Conservation (phyloP, 2,329 filamentous ascomycete genomes). For the Emmonsiellopsis sp. region DNA sequence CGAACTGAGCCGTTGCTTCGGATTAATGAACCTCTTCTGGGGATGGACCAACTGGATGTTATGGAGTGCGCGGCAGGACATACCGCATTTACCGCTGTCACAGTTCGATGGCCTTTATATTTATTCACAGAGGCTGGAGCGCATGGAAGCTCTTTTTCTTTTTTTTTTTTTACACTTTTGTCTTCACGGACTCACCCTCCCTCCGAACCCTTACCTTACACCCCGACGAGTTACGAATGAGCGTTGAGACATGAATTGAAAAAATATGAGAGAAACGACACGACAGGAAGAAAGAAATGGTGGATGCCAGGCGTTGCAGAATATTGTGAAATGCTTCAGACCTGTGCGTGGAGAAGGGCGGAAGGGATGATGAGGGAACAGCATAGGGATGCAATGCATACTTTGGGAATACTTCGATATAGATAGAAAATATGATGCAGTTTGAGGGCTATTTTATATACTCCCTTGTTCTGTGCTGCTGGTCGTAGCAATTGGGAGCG, state of each 20-base stretch:
- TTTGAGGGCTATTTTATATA: neutral
- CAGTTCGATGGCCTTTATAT: neutral
- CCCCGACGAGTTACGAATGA: neutral
- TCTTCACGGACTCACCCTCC: neutral
- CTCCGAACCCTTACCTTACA: neutral
- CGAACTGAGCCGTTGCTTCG: neutral
- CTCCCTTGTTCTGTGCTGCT: too few species aligned
- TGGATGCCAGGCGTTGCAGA: constrained; percentile 28
- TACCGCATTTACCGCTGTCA: neutral
- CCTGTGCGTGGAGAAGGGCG: constrained; percentile 5
- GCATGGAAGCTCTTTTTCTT: neutral
- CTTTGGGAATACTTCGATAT: neutral
- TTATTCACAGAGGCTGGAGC: neutral
- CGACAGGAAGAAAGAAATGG: constrained; percentile 5
- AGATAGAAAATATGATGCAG: neutral
- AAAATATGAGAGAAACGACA: neutral
- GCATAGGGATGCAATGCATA: neutral
- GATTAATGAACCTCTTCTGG: neutral
- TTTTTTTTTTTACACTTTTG: neutral
- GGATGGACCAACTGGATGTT: neutral
- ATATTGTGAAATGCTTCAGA: constrained; percentile 44
- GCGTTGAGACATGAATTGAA: neutral
- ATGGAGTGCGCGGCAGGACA: neutral
- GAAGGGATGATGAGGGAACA: neutral
- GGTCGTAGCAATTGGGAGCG: too few species aligned